These are phyloP conservation scores for Kockiozyma suomiensis DNA, from an alignment of 805 yeast species.

Conservation along the genomic window DNA sequence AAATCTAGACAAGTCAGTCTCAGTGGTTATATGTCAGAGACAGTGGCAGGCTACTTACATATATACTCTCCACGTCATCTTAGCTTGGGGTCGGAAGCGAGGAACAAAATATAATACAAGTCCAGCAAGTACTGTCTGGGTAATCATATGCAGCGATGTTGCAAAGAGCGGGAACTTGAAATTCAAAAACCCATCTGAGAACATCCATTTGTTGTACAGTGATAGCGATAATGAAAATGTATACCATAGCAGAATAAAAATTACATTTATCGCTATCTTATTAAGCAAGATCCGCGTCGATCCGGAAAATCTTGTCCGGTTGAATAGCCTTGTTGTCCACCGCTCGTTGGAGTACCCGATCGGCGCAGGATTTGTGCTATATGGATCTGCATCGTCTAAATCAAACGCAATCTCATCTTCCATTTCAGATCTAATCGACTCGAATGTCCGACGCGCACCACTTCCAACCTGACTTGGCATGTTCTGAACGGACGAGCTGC, in stretches of 20 bases:
- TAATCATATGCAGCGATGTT: slow-evolving; percentile 82
- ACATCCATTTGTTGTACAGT: slow-evolving; percentile 95
- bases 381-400: slow-evolving; percentile 31
- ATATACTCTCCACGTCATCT: slow-evolving; percentile 28
- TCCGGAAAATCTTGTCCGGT: background rate
- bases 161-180: slow-evolving; percentile 82
- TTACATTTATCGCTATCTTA: slow-evolving; percentile 20
- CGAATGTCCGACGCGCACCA: background rate
- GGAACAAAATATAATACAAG: slow-evolving; percentile 52
- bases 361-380: slow-evolving; percentile 13
- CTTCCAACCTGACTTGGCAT: background rate
- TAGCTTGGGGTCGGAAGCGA: slow-evolving; percentile 46
- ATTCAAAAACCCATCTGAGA: slow-evolving; percentile 69
- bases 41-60: slow-evolving; percentile 14
- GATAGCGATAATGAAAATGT: slow-evolving; percentile 44
- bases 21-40: slow-evolving; percentile 5
- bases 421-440: slow-evolving; percentile 10
- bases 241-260: slow-evolving; percentile 38
- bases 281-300: slow-evolving; percentile 13
- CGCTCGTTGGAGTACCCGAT: background rate
- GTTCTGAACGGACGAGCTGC: background rate
- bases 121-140: slow-evolving; percentile 60
- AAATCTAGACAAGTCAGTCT: slow-evolving; percentile 45
- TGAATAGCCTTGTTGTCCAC: background rate
- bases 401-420: slow-evolving; percentile 30